Evolutionary conservation across 495 filamentous ascomycete genomes (phyloP), one percentile per base, ranked within the genome.

Genomic region (Trichoderma reesei): DNA sequence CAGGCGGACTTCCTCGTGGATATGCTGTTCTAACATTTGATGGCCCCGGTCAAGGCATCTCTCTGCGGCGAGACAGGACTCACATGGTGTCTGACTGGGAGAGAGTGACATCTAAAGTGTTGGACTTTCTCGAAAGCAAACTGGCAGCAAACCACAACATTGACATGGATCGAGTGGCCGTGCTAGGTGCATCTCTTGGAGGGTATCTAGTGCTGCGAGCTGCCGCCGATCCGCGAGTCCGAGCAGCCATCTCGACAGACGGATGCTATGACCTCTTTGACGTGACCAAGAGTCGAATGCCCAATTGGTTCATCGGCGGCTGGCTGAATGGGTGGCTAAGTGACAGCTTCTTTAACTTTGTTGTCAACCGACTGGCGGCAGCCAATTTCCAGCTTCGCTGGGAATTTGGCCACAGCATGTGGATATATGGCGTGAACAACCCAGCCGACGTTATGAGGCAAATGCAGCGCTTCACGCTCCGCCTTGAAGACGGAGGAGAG

Each of bases 1-100:
- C 67, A 0, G 59, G n/a, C 0, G 81, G 66, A 0, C 67, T 60
- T 0, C 60, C 66, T 0, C 56, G 72, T 0, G 82, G 82, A 0
- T 85, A 84, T 64, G 79, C 80, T 0, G 75, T 75, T 0, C 51
- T 84, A 5, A 75, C 70, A 0, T 79, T 77, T 42, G 80, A 83
- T 3, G 81, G 80, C 0, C 82, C 82, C 0, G 80, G 82, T 0
- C 82, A 85, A 63, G 81, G 81, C 0, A 62, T 79, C 2, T 48
- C 71, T 0, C 69, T 81, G 0, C 67, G 71, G 0, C 65, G 68
- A 0, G 48, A 78, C 41, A 66, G 65, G 11, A 3, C 74, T 3
- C 34, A 13, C 1, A 68, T 83, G 69, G 73, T 74, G 0, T 72
- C 73, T 0, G 77, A 79, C 68, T 75, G 66, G 64, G 73, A 76